Base-by-base conservation (phyloP, 768 basidiomycete species). In the Rhodotorula babjevae region DNA sequence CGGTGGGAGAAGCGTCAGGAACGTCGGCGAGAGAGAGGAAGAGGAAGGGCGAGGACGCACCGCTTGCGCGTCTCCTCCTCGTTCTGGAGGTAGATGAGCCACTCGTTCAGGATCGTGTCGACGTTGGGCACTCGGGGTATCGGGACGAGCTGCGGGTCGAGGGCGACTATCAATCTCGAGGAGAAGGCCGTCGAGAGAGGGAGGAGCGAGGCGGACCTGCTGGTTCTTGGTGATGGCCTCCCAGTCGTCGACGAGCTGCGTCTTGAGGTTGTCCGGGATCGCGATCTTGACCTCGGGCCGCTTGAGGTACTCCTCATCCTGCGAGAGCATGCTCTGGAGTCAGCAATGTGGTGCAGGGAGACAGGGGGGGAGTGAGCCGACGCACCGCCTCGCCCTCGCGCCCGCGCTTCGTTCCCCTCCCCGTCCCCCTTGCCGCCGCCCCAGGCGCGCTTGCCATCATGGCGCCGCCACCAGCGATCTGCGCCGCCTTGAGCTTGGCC, bases 221-320 rank as follows among this genome's bases (percentile, higher is more conserved):
- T 88, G 87, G 79, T 93, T 91, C 83, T 96, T 97, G 65, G 96
- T 98, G 52, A 98, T 88, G 10, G 89, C 87, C 81, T 98, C 95
- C 96, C 96, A 99, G 77, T 98, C 96, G 78, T 98, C 93, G 4
- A 98, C 93, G 50, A 99, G 84, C 60, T 90, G 85, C 44, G 88
- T 85, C 80, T 96, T 97, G 73, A 98, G 85, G n/a, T 86, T 81
- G 77, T 97, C 96, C 0, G 95, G 96, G 10, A 96, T 88, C 69
- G 84, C 86, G 62, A 99, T 84, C 82, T 91, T 92, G 85, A 98
- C 88, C 78, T 98, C 94, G 1, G 91, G 89, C 75, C 90, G 88
- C 80, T 87, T 88, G 79, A 83, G 83, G 71, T 83, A 86, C 40
- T 95, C 93, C 64, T 91, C 91, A 86, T 93, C 82, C 31, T 56